phyloP scores from a whole-genome alignment of 2,329 filamentous ascomycete genomes.

The Alternaria incomplexa region DNA sequence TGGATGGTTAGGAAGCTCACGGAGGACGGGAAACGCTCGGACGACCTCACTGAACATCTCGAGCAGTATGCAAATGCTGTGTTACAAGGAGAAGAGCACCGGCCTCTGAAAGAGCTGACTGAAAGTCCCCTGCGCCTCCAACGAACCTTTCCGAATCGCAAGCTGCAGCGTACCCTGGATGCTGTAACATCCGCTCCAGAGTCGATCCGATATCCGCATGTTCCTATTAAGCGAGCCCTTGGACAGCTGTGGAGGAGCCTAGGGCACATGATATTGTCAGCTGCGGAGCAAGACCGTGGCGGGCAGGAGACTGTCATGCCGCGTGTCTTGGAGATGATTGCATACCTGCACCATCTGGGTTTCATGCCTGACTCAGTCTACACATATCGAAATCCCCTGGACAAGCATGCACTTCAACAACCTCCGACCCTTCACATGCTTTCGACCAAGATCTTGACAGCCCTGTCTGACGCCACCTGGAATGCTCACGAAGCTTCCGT shows the following conservation, averaged over 20 bases:
- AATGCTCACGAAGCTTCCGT: slow-evolving; percentile 52
- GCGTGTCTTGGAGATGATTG: slow-evolving; percentile 56
- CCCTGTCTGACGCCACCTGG: slow-evolving; percentile 59
- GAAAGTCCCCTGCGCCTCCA: slow-evolving; percentile 27
- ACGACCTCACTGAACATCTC: slow-evolving; percentile 12
- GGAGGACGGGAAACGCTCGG: slow-evolving; percentile 35
- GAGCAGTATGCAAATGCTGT: slow-evolving; percentile 24
- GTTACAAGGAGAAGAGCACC: slow-evolving; percentile 19
- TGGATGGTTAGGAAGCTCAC: slow-evolving; percentile 55
- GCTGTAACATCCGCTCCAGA: slow-evolving; percentile 34
- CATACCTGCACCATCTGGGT: slow-evolving; percentile 55
- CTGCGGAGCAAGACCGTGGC: slow-evolving; percentile 27
- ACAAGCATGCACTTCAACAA: slow-evolving; percentile 50
- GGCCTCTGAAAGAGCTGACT: slow-evolving; percentile 33
- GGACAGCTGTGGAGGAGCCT: slow-evolving; percentile 56
- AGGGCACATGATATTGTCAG: slow-evolving; percentile 53
- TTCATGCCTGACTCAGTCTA: slow-evolving; percentile 57
- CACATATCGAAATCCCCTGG: slow-evolving; percentile 43
- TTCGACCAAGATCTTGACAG: slow-evolving; percentile 56
- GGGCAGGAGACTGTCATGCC: slow-evolving; percentile 45
- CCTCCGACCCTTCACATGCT: slow-evolving; percentile 57
- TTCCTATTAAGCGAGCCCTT: slow-evolving; percentile 44
- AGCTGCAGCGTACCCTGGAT: slow-evolving; percentile 28
- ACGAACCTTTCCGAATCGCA: slow-evolving; percentile 18
- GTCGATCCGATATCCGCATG: slow-evolving; percentile 24